phyloP scores from a whole-genome alignment of 352 stramenopile genomes.

The Phytophthora brassicae region DNA sequence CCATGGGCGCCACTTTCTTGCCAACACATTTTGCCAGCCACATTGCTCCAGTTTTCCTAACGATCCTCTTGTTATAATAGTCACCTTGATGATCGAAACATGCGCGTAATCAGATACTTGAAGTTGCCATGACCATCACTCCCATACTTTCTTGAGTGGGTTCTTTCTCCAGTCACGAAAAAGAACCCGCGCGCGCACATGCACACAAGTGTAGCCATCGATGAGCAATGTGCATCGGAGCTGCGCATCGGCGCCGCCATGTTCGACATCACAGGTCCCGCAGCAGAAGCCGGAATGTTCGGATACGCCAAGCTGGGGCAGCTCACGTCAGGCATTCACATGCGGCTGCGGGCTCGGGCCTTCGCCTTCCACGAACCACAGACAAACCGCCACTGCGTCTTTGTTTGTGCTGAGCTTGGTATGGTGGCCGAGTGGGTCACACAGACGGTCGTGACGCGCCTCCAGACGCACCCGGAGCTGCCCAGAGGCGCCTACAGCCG shows the following conservation, averaged over 20 bases:
- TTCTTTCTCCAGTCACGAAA: neutral
- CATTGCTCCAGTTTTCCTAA: no score
- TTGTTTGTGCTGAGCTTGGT: conserved; percentile 88
- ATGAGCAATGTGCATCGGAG: conserved; percentile 9
- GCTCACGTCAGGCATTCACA: conserved; percentile 82
- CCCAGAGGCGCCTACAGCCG: conserved; percentile 50
- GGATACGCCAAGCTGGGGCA: conserved; percentile 85
- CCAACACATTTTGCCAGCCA: no score
- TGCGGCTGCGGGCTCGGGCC: conserved; percentile 78
- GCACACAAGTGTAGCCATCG: conserved; percentile 23
- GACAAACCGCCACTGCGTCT: conserved; percentile 52
- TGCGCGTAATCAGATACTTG: conserved; percentile 19
- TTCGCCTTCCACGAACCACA: conserved; percentile 68
- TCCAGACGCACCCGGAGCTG: conserved; percentile 52
- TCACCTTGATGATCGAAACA: neutral
- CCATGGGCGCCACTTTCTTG: no score
- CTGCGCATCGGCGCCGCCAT: conserved; percentile 72
- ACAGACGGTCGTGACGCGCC: conserved; percentile 65
- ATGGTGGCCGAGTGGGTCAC: conserved; percentile 91
- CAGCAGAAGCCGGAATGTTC: conserved; percentile 86
- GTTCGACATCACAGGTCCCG: conserved; percentile 85
- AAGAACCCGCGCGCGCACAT: conserved; percentile 1
- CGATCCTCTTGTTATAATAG: no score
- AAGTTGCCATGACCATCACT: conserved; percentile 28
- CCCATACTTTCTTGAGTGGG: neutral